Evolutionary conservation across 1,284 basidiomycete species (phyloP).

Genomic region (Tremellales sp.): DNA sequence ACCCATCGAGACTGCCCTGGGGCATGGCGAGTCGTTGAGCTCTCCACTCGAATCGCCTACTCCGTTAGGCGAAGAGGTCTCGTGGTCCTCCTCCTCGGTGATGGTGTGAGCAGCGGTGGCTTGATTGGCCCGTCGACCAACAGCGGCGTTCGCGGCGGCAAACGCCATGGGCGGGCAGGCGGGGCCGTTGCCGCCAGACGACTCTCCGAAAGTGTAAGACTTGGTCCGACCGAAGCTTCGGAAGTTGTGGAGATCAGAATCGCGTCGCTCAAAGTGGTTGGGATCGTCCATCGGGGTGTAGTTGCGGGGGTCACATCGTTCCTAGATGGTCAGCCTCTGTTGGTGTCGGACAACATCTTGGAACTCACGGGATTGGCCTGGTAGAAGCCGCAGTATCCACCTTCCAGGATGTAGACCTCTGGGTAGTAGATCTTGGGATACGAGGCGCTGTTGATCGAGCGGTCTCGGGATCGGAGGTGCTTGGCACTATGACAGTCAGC

Average conservation of each 20-base stretch:
- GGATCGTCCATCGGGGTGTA: conserved; percentile 97
- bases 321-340: conserved; percentile 19
- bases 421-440: conserved; percentile 95
- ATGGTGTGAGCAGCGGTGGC: conserved; percentile 19
- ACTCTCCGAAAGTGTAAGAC: conserved; percentile 81
- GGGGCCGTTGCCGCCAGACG: conserved; percentile 14
- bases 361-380: conserved; percentile 16
- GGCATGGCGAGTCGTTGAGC: conserved; percentile 30
- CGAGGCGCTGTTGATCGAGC: conserved; percentile 75
- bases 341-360: not conserved
- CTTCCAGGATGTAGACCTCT: conserved; percentile 94
- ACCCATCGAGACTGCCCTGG: conserved; percentile 24
- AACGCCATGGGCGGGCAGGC: conserved; percentile 40
- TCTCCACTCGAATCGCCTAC: conserved; percentile 11
- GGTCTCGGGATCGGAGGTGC: conserved; percentile 83
- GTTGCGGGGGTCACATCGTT: conserved; percentile 70
- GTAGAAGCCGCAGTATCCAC: conserved; percentile 89
- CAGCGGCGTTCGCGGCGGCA: conserved; percentile 38
- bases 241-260: conserved; percentile 85
- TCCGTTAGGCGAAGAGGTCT: conserved; percentile 23
- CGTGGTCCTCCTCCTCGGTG: conserved; percentile 32
- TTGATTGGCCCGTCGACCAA: conserved; percentile 25
- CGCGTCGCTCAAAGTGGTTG: conserved; percentile 67
- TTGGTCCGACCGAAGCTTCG: conserved; percentile 81
- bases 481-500: conserved; percentile 62